Conservation (phyloP, 768 basidiomycete species). For the Pulveroboletus sp. region DNA sequence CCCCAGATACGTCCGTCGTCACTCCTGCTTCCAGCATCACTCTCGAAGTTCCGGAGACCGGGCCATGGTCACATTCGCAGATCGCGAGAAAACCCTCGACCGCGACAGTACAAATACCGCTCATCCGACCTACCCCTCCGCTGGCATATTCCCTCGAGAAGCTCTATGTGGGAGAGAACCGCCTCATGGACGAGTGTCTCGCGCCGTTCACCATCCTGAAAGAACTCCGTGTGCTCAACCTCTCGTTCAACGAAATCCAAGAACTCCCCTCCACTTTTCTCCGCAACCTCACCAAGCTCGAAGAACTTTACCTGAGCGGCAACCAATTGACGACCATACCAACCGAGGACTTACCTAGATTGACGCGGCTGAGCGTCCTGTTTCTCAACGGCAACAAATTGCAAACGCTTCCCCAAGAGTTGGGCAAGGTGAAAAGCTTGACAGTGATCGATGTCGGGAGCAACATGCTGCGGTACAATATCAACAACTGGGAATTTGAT, state of each 20-base stretch:
- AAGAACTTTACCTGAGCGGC: constrained; percentile 92
- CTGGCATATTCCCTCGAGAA: constrained; percentile 69
- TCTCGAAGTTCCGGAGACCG: constrained; percentile 20
- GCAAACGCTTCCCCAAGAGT: constrained; percentile 86
- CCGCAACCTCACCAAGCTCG: constrained; percentile 60
- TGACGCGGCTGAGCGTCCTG: constrained; percentile 66
- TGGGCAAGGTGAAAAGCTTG: constrained; percentile 77
- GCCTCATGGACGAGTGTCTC: constrained; percentile 73
- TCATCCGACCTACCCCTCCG: constrained; percentile 41
- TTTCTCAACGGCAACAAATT: constrained; percentile 94
- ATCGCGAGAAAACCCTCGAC: constrained; percentile 34
- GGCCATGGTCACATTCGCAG: constrained; percentile 17
- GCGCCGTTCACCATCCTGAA: constrained; percentile 70
- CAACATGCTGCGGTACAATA: constrained; percentile 93
- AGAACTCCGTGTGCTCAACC: constrained; percentile 77
- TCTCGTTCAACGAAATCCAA: constrained; percentile 93
- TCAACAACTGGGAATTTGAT: constrained; percentile 97
- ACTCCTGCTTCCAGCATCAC: constrained; percentile 19
- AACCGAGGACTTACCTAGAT: constrained; percentile 76
- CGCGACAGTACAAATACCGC: constrained; percentile 28
- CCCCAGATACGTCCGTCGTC: constrained; percentile 39
- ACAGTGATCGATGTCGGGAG: constrained; percentile 88
- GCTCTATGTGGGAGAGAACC: constrained; percentile 89
- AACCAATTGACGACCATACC: constrained; percentile 89
- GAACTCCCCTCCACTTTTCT: constrained; percentile 81